Percentiles rank a stretch among this genome's conserved stretches.
Conservation (phyloP, 805 yeast genomes). For the Metschnikowia proteae region DNA sequence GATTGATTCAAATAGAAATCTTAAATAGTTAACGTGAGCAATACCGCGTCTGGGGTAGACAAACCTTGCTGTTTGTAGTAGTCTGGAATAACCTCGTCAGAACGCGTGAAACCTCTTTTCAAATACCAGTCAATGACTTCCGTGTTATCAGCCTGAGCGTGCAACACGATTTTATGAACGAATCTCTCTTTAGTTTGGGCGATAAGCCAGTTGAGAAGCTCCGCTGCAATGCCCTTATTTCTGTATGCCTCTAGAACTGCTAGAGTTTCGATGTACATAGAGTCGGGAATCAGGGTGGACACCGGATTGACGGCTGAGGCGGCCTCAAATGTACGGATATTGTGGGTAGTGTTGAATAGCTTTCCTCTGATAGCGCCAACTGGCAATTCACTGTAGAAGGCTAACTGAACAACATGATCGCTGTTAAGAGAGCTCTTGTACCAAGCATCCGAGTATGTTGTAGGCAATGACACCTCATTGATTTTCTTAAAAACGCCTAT, state of each 20-base stretch:
- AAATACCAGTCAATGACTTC: conserved; percentile 49
- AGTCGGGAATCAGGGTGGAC: conserved; percentile 41
- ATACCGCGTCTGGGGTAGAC: conserved; percentile 46
- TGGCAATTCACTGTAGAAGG: conserved; percentile 71
- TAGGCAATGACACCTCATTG: conserved; percentile 50
- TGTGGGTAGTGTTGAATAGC: conserved; percentile 41
- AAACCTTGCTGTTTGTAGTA: conserved; percentile 49
- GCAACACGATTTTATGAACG: conserved; percentile 50
- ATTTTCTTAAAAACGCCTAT: conserved; percentile 56
- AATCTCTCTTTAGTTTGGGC: conserved; percentile 52
- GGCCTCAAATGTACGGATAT: conserved; percentile 26
- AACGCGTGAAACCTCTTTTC: conserved; percentile 44
- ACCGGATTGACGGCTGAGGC: conserved; percentile 20
- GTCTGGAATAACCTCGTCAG: conserved; percentile 34
- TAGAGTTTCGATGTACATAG: conserved; percentile 60
- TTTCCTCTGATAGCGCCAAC: conserved; percentile 72
- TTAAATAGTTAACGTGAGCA: conserved; percentile 30
- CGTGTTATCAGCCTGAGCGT: conserved; percentile 46
- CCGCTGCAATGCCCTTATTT: conserved; percentile 56
- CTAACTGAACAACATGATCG: conserved; percentile 54
- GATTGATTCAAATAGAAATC: not conserved
- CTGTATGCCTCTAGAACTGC: conserved; percentile 68
- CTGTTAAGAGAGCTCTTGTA: conserved; percentile 45
- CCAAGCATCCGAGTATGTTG: conserved; percentile 48
- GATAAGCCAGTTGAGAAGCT: conserved; percentile 54